phyloP scores from a whole-genome alignment of 225 moss, liverwort and hornwort species.

The Physcomitrellopsis africana region DNA sequence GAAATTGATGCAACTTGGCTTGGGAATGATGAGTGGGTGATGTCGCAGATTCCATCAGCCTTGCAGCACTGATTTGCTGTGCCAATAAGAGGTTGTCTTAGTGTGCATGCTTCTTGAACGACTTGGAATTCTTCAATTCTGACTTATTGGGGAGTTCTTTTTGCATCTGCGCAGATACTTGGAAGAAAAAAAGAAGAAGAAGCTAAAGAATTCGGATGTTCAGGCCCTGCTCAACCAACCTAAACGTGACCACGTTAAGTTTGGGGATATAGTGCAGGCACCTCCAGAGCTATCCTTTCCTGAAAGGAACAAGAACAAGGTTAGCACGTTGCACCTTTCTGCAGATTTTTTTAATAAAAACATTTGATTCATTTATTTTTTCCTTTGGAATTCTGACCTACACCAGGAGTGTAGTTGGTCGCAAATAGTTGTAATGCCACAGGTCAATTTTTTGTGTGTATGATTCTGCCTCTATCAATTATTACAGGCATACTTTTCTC shows the following conservation, averaged over 20 bases:
- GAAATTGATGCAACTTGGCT: background rate
- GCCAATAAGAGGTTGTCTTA: background rate
- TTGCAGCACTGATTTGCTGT: background rate
- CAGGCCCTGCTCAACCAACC: conserved; percentile 49
- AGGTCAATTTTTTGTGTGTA: background rate
- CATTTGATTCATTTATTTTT: background rate
- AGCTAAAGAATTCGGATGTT: conserved; percentile 41
- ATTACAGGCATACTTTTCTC: background rate
- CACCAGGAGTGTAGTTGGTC: background rate
- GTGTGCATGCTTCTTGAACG: background rate
- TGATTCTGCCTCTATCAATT: conserved; percentile 6
- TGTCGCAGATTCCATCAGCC: background rate
- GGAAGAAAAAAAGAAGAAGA: conserved; percentile 75
- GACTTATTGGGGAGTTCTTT: background rate
- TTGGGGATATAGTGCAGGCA: conserved; percentile 82
- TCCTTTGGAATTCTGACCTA: background rate
- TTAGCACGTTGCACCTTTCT: conserved; percentile 17
- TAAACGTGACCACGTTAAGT: conserved; percentile 76
- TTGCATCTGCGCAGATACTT: conserved; percentile 56
- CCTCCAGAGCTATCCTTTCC: conserved; percentile 89
- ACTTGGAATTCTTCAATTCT: background rate
- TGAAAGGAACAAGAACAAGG: conserved; percentile 69
- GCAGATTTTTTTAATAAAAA: background rate
- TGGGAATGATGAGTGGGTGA: background rate
- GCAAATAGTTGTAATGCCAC: background rate